phyloP scores from a whole-genome alignment of 108 stramenopile species.

The Cyclotella choctawhatcheeana region DNA sequence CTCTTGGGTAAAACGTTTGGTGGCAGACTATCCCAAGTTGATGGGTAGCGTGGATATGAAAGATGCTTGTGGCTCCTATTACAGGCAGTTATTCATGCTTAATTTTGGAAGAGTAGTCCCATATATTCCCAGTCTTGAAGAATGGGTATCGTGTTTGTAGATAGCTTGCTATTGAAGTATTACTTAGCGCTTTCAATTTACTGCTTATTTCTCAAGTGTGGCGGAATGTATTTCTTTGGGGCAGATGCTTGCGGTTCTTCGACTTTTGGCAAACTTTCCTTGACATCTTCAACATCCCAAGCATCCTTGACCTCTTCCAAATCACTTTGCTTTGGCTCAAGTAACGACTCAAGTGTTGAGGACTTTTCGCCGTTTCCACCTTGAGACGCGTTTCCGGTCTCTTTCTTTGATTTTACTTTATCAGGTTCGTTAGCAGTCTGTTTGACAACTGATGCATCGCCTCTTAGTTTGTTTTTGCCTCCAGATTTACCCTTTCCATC shows the following conservation, averaged over 20 bases:
- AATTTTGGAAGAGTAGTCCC: constrained; percentile 83
- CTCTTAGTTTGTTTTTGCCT: constrained; percentile 59
- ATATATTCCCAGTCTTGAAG: constrained; percentile 47
- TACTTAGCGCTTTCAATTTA: neutral
- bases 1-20: constrained; percentile 50
- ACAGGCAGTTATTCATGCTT: constrained; percentile 78
- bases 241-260: constrained; percentile 18
- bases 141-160: constrained; percentile 46
- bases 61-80: constrained; percentile 79
- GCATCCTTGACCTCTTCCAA: neutral
- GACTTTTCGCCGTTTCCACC: constrained; percentile 25
- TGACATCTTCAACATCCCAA: constrained; percentile 32
- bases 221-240: constrained; percentile 77
- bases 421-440: constrained; percentile 55
- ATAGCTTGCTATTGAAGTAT: neutral
- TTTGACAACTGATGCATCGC: constrained; percentile 80
- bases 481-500: constrained; percentile 10
- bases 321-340: constrained; percentile 35
- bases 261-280: constrained; percentile 25
- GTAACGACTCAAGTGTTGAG: constrained; percentile 17
- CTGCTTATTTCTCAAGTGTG: constrained; percentile 69
- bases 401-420: constrained; percentile 38
- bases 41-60: constrained; percentile 69
- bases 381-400: neutral
- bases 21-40: constrained; percentile 50